Percentiles rank a stretch among this genome's conserved stretches.
Conservation (phyloP, 306 rosid species). For the Vachellia pachyceras region DNA sequence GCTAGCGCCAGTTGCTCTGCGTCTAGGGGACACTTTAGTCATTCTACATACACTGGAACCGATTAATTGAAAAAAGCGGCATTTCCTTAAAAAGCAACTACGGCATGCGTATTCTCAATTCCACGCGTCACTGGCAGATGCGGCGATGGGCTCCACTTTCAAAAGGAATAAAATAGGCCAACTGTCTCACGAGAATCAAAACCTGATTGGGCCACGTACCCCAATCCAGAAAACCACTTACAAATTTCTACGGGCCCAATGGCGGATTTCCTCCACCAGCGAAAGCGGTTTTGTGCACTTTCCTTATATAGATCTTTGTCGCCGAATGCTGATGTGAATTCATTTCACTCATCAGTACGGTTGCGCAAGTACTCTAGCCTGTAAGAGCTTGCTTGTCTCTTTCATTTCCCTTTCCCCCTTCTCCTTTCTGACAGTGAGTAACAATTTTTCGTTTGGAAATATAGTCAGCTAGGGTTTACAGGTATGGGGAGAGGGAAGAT, state of each 20-base stretch:
- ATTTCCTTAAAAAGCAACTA: constrained; percentile 49
- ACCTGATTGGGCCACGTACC: constrained; percentile 65
- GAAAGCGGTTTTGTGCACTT: constrained; percentile 51
- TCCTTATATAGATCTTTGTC: constrained; percentile 67
- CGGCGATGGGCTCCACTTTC: constrained; percentile 38
- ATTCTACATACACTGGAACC: background rate
- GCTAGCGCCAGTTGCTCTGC: background rate
- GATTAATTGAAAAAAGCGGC: constrained; percentile 25
- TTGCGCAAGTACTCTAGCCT: constrained; percentile 19
- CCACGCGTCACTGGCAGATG: constrained; percentile 72
- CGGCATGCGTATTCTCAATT: constrained; percentile 38
- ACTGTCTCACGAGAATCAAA: background rate
- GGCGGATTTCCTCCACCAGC: constrained; percentile 43
- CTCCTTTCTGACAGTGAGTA: background rate
- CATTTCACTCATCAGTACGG: constrained; percentile 44
- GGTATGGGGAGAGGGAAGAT: constrained; percentile 96
- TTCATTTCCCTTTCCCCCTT: background rate
- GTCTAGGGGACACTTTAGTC: background rate
- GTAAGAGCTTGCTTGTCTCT: constrained; percentile 43
- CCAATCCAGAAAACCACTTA: constrained; percentile 29
- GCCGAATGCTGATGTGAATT: constrained; percentile 49
- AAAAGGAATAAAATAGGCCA: background rate
- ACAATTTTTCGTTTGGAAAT: constrained; percentile 1
- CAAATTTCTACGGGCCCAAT: constrained; percentile 34
- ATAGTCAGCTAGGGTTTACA: constrained; percentile 40